Conservation (phyloP, 495 filamentous ascomycete species). For the Cairneyella variabilis region DNA sequence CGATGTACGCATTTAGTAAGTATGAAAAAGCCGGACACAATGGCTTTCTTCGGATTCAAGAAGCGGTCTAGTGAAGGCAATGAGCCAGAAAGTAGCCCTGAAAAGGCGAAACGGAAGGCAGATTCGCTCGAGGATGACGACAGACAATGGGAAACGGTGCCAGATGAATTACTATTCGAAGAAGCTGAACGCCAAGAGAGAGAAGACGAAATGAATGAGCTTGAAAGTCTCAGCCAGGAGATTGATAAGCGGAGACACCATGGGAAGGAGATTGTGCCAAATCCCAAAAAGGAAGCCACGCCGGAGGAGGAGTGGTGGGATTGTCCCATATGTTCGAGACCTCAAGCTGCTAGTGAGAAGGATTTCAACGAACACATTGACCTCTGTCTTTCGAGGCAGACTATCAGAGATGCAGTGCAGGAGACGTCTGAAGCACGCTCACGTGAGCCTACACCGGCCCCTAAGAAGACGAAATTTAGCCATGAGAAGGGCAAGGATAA, state of each 20-base stretch:
- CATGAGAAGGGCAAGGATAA: conserved; percentile 12
- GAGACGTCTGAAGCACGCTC: conserved; percentile 26
- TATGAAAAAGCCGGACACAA: conserved; percentile 66
- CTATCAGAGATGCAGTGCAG: conserved; percentile 78
- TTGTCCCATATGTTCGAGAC: conserved; percentile 79
- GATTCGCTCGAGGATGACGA: conserved; percentile 18
- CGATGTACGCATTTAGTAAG: conserved; percentile 82
- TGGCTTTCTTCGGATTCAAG: conserved; percentile 75
- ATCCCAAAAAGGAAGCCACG: conserved; percentile 35
- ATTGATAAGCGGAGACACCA: conserved; percentile 32
- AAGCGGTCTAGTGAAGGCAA: conserved; percentile 14
- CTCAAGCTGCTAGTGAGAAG: conserved; percentile 70
- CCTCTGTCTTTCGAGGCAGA: conserved; percentile 79
- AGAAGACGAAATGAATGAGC: conserved; percentile 60
- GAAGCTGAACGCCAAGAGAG: conserved; percentile 51
- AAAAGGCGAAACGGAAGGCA: conserved; percentile 23
- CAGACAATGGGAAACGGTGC: conserved; percentile 62
- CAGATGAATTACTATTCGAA: conserved; percentile 64
- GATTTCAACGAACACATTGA: conserved; percentile 93
- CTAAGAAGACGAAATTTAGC: conserved; percentile 12
- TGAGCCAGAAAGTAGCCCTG: conserved; percentile 5
- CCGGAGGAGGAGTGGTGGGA: conserved; percentile 59
- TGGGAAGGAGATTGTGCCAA: conserved; percentile 48
- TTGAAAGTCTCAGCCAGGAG: conserved; percentile 63
- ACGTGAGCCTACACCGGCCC: conserved; percentile 10